Evolutionary conservation across 768 basidiomycete species (phyloP).

Genomic region (Mrakia frigida): DNA sequence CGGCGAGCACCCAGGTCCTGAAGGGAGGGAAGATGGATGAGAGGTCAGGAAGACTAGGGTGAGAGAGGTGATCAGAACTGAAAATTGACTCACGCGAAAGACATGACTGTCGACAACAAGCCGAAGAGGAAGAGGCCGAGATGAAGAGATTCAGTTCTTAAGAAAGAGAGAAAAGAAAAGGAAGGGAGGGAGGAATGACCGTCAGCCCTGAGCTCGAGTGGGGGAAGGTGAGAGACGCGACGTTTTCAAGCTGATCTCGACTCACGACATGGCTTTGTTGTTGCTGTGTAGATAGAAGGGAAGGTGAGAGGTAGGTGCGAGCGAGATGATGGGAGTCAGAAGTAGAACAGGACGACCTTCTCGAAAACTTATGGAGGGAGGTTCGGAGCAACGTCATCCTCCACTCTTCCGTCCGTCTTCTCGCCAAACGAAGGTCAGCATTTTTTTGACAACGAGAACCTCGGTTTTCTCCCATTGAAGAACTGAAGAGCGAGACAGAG

Average conservation of each 20-base stretch:
- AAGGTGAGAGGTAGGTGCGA: too few species aligned
- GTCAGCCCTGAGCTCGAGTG: too few species aligned
- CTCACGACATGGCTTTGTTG: too few species aligned
- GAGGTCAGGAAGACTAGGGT: background rate
- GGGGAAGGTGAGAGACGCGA: too few species aligned
- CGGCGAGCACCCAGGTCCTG: background rate
- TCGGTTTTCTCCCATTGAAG: background rate
- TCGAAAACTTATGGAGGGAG: background rate
- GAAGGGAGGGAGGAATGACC: too few species aligned
- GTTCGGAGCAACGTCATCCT: background rate
- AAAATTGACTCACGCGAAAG: constrained; percentile 18
- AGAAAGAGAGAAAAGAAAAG: background rate
- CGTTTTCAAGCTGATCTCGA: too few species aligned
- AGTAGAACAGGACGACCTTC: background rate
- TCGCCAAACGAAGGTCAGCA: background rate
- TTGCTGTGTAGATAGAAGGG: too few species aligned
- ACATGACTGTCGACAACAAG: background rate
- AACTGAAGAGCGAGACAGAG: background rate
- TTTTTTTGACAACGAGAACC: too few species aligned
- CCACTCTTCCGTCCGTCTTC: background rate
- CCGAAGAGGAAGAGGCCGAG: background rate
- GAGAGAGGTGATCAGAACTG: background rate
- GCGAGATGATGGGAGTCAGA: background rate
- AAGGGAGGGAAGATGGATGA: too few species aligned
- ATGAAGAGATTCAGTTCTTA: background rate